Evolutionary conservation across 2,329 filamentous ascomycete genomes (phyloP).

Genomic region (Ceratocystis albifundus): DNA sequence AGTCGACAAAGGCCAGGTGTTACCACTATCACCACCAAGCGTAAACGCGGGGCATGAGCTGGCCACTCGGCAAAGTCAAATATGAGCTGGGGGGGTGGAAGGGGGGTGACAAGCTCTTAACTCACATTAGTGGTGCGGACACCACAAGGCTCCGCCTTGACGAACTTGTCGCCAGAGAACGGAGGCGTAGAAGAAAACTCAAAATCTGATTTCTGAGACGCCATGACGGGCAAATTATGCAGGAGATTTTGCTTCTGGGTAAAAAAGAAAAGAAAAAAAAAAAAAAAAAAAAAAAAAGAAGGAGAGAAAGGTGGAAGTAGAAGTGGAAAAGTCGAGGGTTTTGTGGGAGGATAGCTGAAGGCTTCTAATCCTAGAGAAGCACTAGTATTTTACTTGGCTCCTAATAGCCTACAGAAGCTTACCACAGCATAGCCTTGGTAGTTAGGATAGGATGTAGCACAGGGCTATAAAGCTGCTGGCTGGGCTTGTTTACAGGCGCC

Average conservation of each 20-base stretch:
- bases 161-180: conserved; percentile 45
- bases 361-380: conserved; percentile 2
- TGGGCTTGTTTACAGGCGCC: not conserved
- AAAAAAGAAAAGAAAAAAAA: conserved; percentile 7
- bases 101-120: conserved; percentile 26
- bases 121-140: conserved; percentile 36
- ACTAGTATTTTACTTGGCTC: not conserved
- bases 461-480: not conserved
- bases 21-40: conserved; percentile 5
- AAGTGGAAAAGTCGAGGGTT: conserved; percentile 15
- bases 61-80: not conserved
- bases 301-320: conserved; percentile 7
- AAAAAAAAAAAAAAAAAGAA: conserved; percentile 8
- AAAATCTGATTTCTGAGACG: conserved; percentile 31
- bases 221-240: conserved; percentile 22
- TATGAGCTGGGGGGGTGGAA: conserved; percentile 26
- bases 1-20: conserved; percentile 12
- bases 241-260: conserved; percentile 6
- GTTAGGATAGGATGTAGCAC: conserved; percentile 6
- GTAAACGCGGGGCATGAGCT: conserved; percentile 4
- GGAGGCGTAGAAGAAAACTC: conserved; percentile 36
- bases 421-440: not conserved
- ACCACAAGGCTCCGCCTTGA: conserved; percentile 53
- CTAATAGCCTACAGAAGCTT: not conserved
- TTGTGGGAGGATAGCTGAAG: conserved; percentile 14